phyloP scores from a whole-genome alignment of 2,329 filamentous ascomycete species.

The Domatiomyces catenatus region DNA sequence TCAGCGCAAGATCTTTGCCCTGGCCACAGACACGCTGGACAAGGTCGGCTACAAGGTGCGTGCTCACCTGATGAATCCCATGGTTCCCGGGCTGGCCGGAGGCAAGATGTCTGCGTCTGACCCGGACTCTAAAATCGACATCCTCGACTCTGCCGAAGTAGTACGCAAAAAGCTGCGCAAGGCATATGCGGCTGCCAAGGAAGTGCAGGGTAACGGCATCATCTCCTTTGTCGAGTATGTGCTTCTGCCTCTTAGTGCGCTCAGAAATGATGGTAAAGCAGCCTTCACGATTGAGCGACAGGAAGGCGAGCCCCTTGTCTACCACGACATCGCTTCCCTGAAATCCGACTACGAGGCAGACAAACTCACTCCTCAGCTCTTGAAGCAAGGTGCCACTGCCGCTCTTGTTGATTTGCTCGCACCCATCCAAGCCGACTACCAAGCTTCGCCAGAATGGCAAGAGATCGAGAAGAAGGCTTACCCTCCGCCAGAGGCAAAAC shows the following conservation, averaged over 20 bases:
- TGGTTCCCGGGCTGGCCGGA: constrained; percentile 72
- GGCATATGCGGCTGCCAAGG: constrained; percentile 59
- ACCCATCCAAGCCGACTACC: constrained; percentile 62
- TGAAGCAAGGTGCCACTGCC: constrained; percentile 70
- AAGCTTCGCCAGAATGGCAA: constrained; percentile 64
- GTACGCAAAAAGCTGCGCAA: constrained; percentile 77
- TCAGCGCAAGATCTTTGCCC: constrained; percentile 76
- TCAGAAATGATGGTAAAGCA: constrained; percentile 36
- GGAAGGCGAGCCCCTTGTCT: constrained; percentile 57
- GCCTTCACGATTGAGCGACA: constrained; percentile 51
- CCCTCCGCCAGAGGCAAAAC: constrained; percentile 48
- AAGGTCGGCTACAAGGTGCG: constrained; percentile 70
- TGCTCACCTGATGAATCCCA: constrained; percentile 65
- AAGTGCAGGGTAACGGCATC: constrained; percentile 72
- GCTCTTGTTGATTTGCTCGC: constrained; percentile 51
- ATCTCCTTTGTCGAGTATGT: constrained; percentile 78
- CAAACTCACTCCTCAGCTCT: constrained; percentile 66
- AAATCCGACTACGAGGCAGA: constrained; percentile 69
- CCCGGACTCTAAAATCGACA: constrained; percentile 72
- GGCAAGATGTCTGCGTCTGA: constrained; percentile 53
- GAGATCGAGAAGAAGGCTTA: constrained; percentile 64
- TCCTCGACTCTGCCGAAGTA: constrained; percentile 62
- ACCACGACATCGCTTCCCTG: constrained; percentile 59
- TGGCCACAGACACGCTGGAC: constrained; percentile 71
- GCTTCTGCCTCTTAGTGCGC: constrained; percentile 58